Conservation (phyloP, 768 basidiomycete species). For the Rossbeevera mucosa region DNA sequence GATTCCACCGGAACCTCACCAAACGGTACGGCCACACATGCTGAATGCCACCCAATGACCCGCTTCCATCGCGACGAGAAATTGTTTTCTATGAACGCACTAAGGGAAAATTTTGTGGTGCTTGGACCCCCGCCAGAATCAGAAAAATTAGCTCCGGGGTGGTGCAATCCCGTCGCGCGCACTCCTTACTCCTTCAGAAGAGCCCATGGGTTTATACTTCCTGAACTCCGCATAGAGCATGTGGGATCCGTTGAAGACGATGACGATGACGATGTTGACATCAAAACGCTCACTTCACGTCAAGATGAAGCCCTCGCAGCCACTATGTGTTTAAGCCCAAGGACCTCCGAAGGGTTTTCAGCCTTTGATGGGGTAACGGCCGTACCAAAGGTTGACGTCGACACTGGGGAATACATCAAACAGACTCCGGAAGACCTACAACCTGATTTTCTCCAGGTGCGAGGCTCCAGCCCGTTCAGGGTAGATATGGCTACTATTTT, state of each 20-base stretch:
- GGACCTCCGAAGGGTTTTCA: constrained; percentile 33
- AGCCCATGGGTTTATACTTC: constrained; percentile 16
- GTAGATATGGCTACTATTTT: constrained; percentile 37
- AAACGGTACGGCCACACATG: constrained; percentile 4
- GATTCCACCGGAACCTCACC: constrained; percentile 17
- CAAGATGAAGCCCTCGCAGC: constrained; percentile 37
- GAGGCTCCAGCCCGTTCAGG: constrained; percentile 44
- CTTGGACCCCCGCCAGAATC: constrained; percentile 24
- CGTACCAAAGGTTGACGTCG: constrained; percentile 2
- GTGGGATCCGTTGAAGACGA: constrained; percentile 17
- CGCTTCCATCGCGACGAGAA: constrained; percentile 27
- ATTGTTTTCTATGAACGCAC: constrained; percentile 22
- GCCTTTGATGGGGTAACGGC: neutral
- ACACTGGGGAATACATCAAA: constrained; percentile 5
- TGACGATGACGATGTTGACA: constrained; percentile 26
- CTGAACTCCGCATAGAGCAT: constrained; percentile 15
- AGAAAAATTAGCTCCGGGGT: constrained; percentile 32
- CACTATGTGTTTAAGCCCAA: constrained; percentile 42
- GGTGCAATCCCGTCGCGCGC: constrained; percentile 23
- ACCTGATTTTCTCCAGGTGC: constrained; percentile 33
- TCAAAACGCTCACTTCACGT: constrained; percentile 29
- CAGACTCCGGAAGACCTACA: constrained; percentile 2
- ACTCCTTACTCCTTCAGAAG: constrained; percentile 14
- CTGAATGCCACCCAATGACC: constrained; percentile 22
- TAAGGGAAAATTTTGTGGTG: constrained; percentile 17